Conservation (phyloP, 805 yeast species). For the Jamesozyma hellenica region DNA sequence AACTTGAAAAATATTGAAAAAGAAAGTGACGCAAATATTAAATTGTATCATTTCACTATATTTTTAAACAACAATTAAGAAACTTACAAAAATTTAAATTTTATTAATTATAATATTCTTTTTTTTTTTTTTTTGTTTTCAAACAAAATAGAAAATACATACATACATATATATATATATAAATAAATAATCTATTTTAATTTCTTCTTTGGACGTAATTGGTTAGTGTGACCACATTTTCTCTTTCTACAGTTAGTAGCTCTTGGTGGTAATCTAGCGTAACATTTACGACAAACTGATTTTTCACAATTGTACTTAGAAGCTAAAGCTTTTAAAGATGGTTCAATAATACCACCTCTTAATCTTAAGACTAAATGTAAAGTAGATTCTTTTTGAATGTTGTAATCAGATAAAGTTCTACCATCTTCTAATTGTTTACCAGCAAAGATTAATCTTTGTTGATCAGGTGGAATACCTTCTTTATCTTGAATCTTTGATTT, state of each 20-base stretch:
- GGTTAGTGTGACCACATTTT: slow-evolving; percentile 99
- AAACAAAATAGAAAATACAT: not conserved
- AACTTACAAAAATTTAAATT: no score
- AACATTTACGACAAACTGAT: slow-evolving; percentile 95
- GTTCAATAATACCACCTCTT: slow-evolving; percentile 85
- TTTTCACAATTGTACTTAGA: slow-evolving; percentile 98
- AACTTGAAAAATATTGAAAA: no score
- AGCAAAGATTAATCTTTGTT: slow-evolving; percentile 58
- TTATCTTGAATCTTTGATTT: slow-evolving; percentile 76
- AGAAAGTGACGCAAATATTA: no score
- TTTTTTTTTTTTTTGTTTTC: not conserved
- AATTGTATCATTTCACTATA: no score
- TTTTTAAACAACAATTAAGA: no score
- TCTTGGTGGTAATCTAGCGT: slow-evolving; percentile 99
- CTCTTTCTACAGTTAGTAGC: slow-evolving; percentile 99
- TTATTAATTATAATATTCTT: not conserved
- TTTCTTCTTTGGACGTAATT: slow-evolving; percentile 99
- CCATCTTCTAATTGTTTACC: slow-evolving; percentile 68
- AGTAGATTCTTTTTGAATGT: slow-evolving; percentile 63
- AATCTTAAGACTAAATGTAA: slow-evolving; percentile 62
- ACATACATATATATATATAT: slow-evolving; percentile 3
- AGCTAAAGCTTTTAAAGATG: slow-evolving; percentile 94
- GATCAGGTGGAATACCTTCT: slow-evolving; percentile 65
- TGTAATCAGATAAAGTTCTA: slow-evolving; percentile 61
- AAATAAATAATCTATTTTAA: slow-evolving; percentile 54